phyloP scores from a whole-genome alignment of 805 yeast genomes.

The Yarrowia yakushimensis region DNA sequence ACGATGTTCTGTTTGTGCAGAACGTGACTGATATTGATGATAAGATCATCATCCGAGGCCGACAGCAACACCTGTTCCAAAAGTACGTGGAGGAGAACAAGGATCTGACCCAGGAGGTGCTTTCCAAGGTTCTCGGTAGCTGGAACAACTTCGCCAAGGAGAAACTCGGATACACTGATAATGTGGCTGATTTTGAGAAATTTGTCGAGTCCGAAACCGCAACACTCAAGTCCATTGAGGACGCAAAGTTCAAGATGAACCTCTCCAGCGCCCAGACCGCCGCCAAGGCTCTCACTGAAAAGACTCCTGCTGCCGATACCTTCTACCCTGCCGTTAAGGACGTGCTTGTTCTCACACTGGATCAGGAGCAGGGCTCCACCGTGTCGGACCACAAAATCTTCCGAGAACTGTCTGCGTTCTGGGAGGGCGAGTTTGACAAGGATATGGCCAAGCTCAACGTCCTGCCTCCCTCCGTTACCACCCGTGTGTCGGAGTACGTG shows the following conservation, averaged over 20 bases:
- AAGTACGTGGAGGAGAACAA: slow-evolving; percentile 43
- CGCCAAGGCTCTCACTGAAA: slow-evolving; percentile 40
- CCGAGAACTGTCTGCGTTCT: slow-evolving; percentile 73
- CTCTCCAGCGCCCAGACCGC: slow-evolving; percentile 59
- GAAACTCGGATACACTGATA: slow-evolving; percentile 48
- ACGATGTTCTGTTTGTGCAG: slow-evolving; percentile 82
- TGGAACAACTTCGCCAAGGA: slow-evolving; percentile 49
- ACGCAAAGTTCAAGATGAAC: slow-evolving; percentile 89
- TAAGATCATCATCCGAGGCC: slow-evolving; percentile 89
- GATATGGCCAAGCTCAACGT: slow-evolving; percentile 89
- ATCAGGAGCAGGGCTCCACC: slow-evolving; percentile 63
- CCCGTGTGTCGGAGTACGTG: slow-evolving; percentile 92
- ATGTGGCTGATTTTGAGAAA: slow-evolving; percentile 43
- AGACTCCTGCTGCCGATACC: slow-evolving; percentile 37
- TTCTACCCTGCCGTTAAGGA: slow-evolving; percentile 57
- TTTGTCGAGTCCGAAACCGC: slow-evolving; percentile 56
- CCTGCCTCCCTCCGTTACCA: slow-evolving; percentile 75
- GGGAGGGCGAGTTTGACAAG: slow-evolving; percentile 81
- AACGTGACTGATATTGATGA: slow-evolving; percentile 99
- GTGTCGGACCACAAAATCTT: slow-evolving; percentile 85
- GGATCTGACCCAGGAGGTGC: slow-evolving; percentile 39
- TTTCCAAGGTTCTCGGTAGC: slow-evolving; percentile 43
- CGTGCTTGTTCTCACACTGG: slow-evolving; percentile 69
- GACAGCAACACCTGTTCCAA: slow-evolving; percentile 80
- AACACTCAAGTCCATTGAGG: slow-evolving; percentile 47